phyloP scores from a whole-genome alignment of 306 rosid species.

The barrel medic (Medicago truncatula) region MtrunA17r5.0-ANR NC_053044.1:29055501-29056000 shows the following conservation, averaged over 20 bases:
- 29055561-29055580: conserved; percentile 67
- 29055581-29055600: conserved; percentile 74
- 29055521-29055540: conserved; percentile 35
- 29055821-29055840: conserved; percentile 28
- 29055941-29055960: too few relatives aligned
- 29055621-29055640: conserved; percentile 39
- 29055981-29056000: too few relatives aligned
- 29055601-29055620: conserved; percentile 50
- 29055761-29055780: conserved; percentile 41
- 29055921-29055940: too few relatives aligned
- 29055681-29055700: conserved; percentile 69
- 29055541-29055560: conserved; percentile 20
- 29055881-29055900: neutral
- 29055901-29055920: too few relatives aligned
- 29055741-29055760: conserved; percentile 46
- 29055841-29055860: conserved; percentile 27
- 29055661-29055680: conserved; percentile 45
- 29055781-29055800: conserved; percentile 53
- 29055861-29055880: conserved; percentile 2
- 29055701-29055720: conserved; percentile 43
- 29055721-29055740: conserved; percentile 41
- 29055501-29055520: conserved; percentile 74
- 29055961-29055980: too few relatives aligned
- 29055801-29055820: conserved; percentile 15
- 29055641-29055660: conserved; percentile 53